Percentiles rank a stretch among this genome's conserved stretches.
phyloP scores from a whole-genome alignment of 306 rosid species.

The Canavalia gladiata region DNA sequence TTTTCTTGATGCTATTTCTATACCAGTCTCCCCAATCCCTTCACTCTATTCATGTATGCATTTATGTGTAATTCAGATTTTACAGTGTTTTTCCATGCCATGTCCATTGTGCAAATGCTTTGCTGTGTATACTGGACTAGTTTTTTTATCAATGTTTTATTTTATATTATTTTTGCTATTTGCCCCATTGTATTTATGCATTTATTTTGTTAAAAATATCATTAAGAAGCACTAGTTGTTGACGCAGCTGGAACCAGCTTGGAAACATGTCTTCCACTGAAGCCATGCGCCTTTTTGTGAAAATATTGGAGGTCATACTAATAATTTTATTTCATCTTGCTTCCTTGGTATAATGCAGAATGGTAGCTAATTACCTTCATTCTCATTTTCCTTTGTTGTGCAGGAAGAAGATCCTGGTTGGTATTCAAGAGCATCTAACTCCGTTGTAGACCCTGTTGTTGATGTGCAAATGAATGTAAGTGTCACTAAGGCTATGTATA shows the following conservation, averaged over 20 bases:
- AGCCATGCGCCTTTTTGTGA: conserved; percentile 97
- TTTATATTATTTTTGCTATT: conserved; percentile 3
- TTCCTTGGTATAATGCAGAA: conserved; percentile 24
- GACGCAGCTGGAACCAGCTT: conserved; percentile 94
- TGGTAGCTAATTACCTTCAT: conserved; percentile 44
- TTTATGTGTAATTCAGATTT: conserved; percentile 11
- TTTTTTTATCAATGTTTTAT: not conserved
- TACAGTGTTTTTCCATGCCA: conserved; percentile 14
- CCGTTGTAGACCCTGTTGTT: conserved; percentile 75
- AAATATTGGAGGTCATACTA: conserved; percentile 84
- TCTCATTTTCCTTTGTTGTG: conserved; percentile 31
- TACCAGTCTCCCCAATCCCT: conserved; percentile 8
- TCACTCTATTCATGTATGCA: not conserved
- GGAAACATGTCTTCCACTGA: conserved; percentile 82
- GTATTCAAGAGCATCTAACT: conserved; percentile 91
- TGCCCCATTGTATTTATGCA: conserved; percentile 4
- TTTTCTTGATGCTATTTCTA: conserved; percentile 20
- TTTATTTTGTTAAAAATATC: conserved; percentile 36
- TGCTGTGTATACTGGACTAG: not conserved
- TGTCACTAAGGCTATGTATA: conserved; percentile 18
- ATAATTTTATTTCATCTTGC: conserved; percentile 14
- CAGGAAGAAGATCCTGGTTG: conserved; percentile 97
- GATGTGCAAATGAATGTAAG: conserved; percentile 88
- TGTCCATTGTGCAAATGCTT: conserved; percentile 4
- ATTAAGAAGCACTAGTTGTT: conserved; percentile 38